These are phyloP conservation scores for Singerocomus inundabilis DNA, from an alignment of 1,284 basidiomycete genomes.

Conservation along the genomic window DNA sequence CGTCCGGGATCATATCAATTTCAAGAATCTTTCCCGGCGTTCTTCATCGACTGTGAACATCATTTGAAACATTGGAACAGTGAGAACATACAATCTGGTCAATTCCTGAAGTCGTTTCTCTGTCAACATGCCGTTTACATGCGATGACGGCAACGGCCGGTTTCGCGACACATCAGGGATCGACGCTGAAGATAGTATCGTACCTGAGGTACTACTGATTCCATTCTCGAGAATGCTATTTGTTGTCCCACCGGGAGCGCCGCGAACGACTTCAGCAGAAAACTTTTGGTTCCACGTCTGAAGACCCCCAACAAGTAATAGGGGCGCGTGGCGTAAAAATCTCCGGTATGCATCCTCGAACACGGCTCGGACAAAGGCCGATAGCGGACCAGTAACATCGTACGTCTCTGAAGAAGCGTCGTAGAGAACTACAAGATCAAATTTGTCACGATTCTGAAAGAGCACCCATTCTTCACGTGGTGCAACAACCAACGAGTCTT, in stretches of 20 bases:
- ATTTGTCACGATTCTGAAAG: slow-evolving; percentile 82
- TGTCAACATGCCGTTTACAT: slow-evolving; percentile 15
- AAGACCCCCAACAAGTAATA: slow-evolving; percentile 84
- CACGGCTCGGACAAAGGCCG: slow-evolving; percentile 64
- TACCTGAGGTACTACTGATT: slow-evolving; percentile 28
- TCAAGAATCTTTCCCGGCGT: slow-evolving; percentile 14
- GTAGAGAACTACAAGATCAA: slow-evolving; percentile 89
- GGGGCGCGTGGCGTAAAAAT: slow-evolving; percentile 74
- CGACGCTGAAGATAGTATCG: slow-evolving; percentile 22
- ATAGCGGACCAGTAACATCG: slow-evolving; percentile 52
- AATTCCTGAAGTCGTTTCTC: slow-evolving; percentile 22
- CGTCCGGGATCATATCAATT: slow-evolving; percentile 23
- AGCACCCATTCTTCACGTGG: slow-evolving; percentile 69
- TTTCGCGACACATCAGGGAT: slow-evolving; percentile 24
- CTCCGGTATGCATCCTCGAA: slow-evolving; percentile 74
- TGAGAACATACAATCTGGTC: slow-evolving; percentile 19
- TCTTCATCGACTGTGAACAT: slow-evolving; percentile 20
- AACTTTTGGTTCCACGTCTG: slow-evolving; percentile 79
- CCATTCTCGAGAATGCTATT: slow-evolving; percentile 29
- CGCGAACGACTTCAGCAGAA: slow-evolving; percentile 45
- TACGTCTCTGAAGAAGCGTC: slow-evolving; percentile 70
- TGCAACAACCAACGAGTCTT: slow-evolving; percentile 73
- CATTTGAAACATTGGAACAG: not conserved
- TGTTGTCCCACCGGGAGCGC: slow-evolving; percentile 18
- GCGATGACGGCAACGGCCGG: slow-evolving; percentile 10